Conservation (phyloP, 495 filamentous ascomycete genomes). For the Neurospora cerealis region DNA sequence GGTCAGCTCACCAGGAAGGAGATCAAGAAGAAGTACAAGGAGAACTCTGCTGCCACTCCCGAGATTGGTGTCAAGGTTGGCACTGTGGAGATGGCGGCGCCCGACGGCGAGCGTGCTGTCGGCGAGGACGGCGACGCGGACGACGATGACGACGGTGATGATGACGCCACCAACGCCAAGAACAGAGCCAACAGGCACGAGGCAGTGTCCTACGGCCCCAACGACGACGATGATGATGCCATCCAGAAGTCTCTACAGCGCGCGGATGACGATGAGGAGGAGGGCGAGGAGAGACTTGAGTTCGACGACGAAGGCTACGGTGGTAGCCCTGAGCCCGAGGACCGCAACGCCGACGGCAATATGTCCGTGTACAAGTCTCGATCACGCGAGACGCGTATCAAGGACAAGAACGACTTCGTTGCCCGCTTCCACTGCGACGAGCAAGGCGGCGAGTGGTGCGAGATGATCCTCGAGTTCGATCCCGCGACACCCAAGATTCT, state of each 20-base stretch:
- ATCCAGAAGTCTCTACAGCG: constrained; percentile 50
- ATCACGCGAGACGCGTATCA: constrained; percentile 56
- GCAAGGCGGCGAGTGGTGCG: constrained; percentile 58
- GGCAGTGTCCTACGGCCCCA: constrained; percentile 78
- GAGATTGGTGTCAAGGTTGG: constrained; percentile 74
- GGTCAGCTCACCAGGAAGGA: constrained; percentile 59
- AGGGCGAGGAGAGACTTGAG: constrained; percentile 33
- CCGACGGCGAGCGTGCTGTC: constrained; percentile 30
- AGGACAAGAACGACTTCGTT: constrained; percentile 53
- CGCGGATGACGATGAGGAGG: constrained; percentile 42
- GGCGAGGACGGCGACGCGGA: constrained; percentile 49
- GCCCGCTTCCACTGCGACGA: constrained; percentile 73
- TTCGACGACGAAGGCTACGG: constrained; percentile 49
- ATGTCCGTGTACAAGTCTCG: constrained; percentile 18
- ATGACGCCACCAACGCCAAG: constrained; percentile 76
- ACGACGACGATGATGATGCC: constrained; percentile 81
- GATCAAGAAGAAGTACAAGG: constrained; percentile 63
- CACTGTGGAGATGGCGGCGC: constrained; percentile 47
- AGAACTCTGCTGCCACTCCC: constrained; percentile 59
- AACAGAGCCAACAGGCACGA: constrained; percentile 63
- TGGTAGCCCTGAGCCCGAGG: constrained; percentile 37
- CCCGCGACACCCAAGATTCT: constrained; percentile 78
- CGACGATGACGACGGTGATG: constrained; percentile 70
- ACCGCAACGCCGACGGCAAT: constrained; percentile 35
- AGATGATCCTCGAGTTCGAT: constrained; percentile 77